Evolutionary conservation across 176 grass and related monocot genomes (phyloP).

Genomic region (Neostapfia colusana): DNA sequence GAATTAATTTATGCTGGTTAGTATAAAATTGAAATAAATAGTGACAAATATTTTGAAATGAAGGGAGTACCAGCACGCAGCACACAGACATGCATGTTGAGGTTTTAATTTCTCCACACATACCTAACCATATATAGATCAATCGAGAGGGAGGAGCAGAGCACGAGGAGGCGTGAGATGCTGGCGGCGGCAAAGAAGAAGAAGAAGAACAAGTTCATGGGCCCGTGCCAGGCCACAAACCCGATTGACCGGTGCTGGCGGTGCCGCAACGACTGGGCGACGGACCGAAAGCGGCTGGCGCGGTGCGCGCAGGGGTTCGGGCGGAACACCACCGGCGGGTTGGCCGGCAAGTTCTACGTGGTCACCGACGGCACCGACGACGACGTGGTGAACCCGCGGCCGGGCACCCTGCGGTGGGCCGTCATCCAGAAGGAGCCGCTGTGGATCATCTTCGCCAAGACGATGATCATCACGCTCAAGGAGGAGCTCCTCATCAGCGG

Average conservation of each 20-base stretch:
- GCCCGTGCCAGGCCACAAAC: constrained; percentile 67
- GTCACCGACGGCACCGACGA: constrained; percentile 62
- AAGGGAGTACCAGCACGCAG: too few species aligned
- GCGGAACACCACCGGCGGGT: constrained; percentile 54
- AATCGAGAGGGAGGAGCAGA: constrained; percentile 5
- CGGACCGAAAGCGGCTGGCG: constrained; percentile 62
- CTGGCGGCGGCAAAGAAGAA: constrained; percentile 19
- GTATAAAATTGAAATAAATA: too few species aligned
- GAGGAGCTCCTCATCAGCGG: constrained; percentile 64
- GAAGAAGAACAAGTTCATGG: constrained; percentile 26
- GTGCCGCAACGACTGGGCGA: constrained; percentile 64
- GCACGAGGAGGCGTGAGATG: constrained; percentile 44
- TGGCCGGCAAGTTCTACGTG: constrained; percentile 63
- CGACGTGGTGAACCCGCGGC: not conserved
- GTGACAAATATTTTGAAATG: too few species aligned
- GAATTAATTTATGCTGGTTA: too few species aligned
- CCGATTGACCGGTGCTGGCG: constrained; percentile 93
- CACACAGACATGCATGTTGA: too few species aligned
- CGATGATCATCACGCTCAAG: constrained; percentile 71
- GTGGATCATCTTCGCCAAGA: constrained; percentile 68
- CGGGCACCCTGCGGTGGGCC: not conserved
- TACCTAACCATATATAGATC: too few species aligned
- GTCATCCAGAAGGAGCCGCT: constrained; percentile 38
- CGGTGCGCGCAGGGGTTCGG: constrained; percentile 79
- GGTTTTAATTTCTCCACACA: too few species aligned